Evolutionary conservation across 2,329 filamentous ascomycete species (phyloP).

Genomic region (Diaporthe sp.): DNA sequence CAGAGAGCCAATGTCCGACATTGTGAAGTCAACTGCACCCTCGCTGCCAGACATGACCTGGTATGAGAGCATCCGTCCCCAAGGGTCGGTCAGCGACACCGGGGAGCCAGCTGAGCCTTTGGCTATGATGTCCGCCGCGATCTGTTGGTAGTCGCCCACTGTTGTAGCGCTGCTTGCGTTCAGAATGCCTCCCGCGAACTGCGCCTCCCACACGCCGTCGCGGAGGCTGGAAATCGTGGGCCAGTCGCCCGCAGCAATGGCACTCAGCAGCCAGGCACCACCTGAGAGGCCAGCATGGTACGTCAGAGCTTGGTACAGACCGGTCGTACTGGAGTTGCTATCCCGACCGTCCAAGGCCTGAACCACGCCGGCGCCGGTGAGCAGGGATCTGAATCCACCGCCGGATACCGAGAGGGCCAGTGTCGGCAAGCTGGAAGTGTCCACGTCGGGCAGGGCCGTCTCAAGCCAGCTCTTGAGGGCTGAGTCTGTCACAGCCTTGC

Average conservation of each 20-base stretch:
- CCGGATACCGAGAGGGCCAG: conserved; percentile 48
- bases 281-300: conserved; percentile 46
- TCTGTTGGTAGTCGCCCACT: conserved; percentile 24
- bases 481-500: conserved; percentile 34
- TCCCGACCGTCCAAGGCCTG: conserved; percentile 47
- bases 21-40: conserved; percentile 23
- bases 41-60: conserved; percentile 38
- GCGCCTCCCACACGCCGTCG: conserved; percentile 34
- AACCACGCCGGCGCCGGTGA: conserved; percentile 49
- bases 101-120: conserved; percentile 36
- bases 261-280: conserved; percentile 45
- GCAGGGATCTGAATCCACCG: conserved; percentile 48
- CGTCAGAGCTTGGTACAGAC: conserved; percentile 44
- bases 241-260: conserved; percentile 43
- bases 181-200: conserved; percentile 36
- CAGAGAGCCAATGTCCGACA: conserved; percentile 30
- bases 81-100: conserved; percentile 38
- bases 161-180: conserved; percentile 22
- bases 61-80: conserved; percentile 37
- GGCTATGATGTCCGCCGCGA: conserved; percentile 29
- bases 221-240: conserved; percentile 40
- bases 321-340: conserved; percentile 41
- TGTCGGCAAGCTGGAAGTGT: conserved; percentile 42
- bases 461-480: conserved; percentile 34
- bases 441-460: conserved; percentile 26